Base-by-base conservation (phyloP, 345 rosid species). In the Gossypium rotundifolium region DNA sequence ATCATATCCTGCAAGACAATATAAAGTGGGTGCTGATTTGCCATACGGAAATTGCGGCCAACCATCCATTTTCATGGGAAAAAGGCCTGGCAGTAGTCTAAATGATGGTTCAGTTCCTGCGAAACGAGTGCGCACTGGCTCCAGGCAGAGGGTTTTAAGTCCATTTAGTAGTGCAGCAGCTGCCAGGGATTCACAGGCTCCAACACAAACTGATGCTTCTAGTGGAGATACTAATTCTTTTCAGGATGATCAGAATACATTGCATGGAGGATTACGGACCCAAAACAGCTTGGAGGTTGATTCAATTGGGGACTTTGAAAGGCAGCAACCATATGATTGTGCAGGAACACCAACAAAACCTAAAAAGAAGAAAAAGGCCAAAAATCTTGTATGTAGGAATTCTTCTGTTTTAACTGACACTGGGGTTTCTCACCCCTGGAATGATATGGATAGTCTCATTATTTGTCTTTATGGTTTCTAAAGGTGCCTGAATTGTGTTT, bases 201-300 rank as follows among this genome's bases (percentile, higher is more conserved):
- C 93, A 9, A 70, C 81, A 9, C 89, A 84, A 83, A 88, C 96
- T 20, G 97, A 91, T 84, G 96, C 91, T 44, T 96, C 99, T 70
- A 96, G 99, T 82, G 99, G 93, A 76, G 99, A 96, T 77, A 91
- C 98, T 66, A 89, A 78, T 85, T 96, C 96, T 77, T 89, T 86
- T 83, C 99, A 93, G 87, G 98, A 96, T 82, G 98, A 93, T 58
- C 89, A 85, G 83, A 91, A 92, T 84, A 85, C 94, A 64, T 78
- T 91, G 88, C 85, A 84, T 78, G 93, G 91, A 71, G 93, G 90
- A 74, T 90, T 85, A 3, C 82, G 83, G 78, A 76, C 85, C 74
- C 96, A 86, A 72, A 96, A 83, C 88, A 84, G 89, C 75, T 71
- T 83, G 85, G 98, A 93, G 81, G 95, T 93, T 74, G 97, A 96